Evolutionary conservation across 2,329 filamentous ascomycete species (phyloP).

Genomic region (Beauveria bassiana): DNA sequence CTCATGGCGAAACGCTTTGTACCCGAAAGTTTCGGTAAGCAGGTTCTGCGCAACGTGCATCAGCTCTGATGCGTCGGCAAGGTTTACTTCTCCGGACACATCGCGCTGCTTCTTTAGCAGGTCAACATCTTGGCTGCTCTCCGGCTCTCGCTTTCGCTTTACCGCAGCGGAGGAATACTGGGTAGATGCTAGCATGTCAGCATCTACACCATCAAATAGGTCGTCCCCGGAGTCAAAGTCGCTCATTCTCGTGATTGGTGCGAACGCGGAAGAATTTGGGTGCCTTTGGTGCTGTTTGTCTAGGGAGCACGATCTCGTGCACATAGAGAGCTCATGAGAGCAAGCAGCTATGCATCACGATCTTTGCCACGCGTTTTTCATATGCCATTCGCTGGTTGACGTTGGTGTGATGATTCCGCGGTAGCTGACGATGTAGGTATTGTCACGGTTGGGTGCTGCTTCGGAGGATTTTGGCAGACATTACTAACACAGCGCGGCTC

Average conservation of each 20-base stretch:
- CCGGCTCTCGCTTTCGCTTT: neutral
- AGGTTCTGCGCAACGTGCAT: slow-evolving; percentile 20
- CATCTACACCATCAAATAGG: slow-evolving; percentile 18
- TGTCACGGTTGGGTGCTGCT: neutral
- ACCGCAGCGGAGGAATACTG: neutral
- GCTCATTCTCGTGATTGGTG: neutral
- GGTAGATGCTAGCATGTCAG: slow-evolving; percentile 9
- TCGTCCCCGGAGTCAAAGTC: slow-evolving; percentile 22
- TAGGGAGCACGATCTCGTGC: neutral
- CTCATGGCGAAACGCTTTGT: slow-evolving; percentile 34
- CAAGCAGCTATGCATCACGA: neutral
- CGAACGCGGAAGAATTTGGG: neutral
- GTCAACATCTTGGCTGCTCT: neutral
- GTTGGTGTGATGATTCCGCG: neutral
- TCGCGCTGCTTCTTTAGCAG: neutral
- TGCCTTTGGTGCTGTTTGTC: neutral
- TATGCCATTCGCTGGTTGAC: neutral
- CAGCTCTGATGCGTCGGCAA: neutral
- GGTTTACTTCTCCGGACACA: neutral
- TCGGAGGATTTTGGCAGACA: no score
- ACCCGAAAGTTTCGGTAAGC: slow-evolving; percentile 31
- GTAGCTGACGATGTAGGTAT: neutral
- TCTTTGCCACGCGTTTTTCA: neutral
- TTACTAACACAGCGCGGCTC: no score
- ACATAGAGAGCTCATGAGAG: neutral